Evolutionary conservation across 148 eudicot genomes (phyloP).

Genomic region (Fagopyrum tataricum): DNA sequence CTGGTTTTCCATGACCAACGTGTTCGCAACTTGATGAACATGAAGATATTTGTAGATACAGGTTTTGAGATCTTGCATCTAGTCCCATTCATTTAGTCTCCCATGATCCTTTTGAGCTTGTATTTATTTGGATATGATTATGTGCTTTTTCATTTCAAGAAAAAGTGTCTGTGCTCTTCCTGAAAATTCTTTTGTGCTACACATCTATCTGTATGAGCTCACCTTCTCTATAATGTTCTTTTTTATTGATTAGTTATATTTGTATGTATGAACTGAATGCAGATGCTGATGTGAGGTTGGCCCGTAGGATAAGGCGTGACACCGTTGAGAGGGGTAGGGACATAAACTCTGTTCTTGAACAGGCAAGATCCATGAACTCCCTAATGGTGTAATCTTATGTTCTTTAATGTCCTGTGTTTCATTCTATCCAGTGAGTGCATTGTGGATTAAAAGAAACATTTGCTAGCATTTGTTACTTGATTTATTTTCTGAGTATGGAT

Average conservation of each 20-base stretch:
- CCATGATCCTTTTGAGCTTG: not conserved
- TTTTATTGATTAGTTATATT: not conserved
- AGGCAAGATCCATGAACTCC: conserved; percentile 44
- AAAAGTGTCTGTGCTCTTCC: not conserved
- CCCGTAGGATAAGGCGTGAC: conserved; percentile 95
- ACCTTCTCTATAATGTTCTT: not conserved
- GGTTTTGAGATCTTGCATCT: conserved; percentile 29
- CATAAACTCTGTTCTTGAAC: conserved; percentile 86
- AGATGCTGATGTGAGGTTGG: conserved; percentile 99
- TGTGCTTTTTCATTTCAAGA: not conserved
- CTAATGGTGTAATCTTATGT: not conserved
- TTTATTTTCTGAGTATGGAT: not conserved
- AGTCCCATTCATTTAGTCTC: conserved; percentile 16
- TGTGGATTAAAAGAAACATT: not conserved
- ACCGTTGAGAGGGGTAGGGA: conserved; percentile 97
- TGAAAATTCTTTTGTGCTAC: not conserved
- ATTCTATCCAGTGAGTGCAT: not conserved
- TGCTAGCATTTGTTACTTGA: not conserved
- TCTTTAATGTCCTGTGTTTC: not conserved
- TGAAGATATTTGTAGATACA: conserved; percentile 98
- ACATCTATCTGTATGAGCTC: not conserved
- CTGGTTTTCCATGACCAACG: conserved; percentile 87
- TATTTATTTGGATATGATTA: not conserved
- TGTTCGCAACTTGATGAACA: conserved; percentile 79
- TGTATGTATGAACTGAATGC: conserved; percentile 16